A percentile compares a stretch with the other conserved stretches of the same genome.
These are phyloP conservation scores for Gastrolobium villosum DNA, from an alignment of 306 rosid genomes.

Conservation along the genomic window DNA sequence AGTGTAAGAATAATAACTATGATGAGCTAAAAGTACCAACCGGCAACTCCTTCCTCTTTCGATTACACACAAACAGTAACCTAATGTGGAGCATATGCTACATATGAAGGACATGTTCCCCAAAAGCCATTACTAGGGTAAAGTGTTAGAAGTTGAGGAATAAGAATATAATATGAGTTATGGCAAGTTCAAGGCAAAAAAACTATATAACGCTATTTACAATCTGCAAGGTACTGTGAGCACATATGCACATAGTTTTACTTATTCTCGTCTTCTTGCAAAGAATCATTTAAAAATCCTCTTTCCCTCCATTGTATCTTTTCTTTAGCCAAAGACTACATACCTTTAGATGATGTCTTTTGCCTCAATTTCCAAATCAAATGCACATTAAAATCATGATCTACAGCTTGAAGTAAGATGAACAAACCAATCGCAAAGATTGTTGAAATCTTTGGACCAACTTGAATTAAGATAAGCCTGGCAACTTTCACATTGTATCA, in stretches of 20 bases:
- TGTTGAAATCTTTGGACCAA: no score
- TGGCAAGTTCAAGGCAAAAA: slow-evolving; percentile 9
- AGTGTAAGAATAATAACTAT: neutral
- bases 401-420: no score
- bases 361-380: slow-evolving; percentile 24
- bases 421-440: no score
- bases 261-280: neutral
- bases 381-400: neutral
- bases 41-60: neutral
- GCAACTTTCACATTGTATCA: no score
- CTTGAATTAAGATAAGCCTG: no score
- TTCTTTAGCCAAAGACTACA: neutral
- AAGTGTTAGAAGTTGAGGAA: neutral
- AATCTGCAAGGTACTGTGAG: neutral
- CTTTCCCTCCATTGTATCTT: neutral
- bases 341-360: neutral
- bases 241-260: neutral
- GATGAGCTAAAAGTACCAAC: slow-evolving; percentile 25
- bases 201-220: neutral
- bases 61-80: slow-evolving; percentile 5
- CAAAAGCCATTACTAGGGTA: neutral
- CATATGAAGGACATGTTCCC: neutral
- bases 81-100: neutral
- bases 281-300: slow-evolving; percentile 1
- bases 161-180: neutral